phyloP scores from a whole-genome alignment of 768 basidiomycete species.

The Leccinum variicolor region DNA sequence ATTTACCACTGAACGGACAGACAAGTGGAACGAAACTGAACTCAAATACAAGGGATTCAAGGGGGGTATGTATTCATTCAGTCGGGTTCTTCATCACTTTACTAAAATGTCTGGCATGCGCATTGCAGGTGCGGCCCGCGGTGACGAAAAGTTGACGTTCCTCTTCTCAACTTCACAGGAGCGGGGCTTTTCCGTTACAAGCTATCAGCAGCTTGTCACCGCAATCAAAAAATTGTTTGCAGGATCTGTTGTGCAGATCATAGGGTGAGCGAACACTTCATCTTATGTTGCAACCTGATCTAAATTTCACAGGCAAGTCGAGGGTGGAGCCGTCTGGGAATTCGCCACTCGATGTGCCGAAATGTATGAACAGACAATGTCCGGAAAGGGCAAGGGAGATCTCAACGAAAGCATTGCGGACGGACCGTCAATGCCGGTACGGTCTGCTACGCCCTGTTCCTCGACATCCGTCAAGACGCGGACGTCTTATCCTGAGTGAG shows the following conservation, averaged over 20 bases:
- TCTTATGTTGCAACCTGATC: background rate
- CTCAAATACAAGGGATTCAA: conserved; percentile 18
- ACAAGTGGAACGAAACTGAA: conserved; percentile 8
- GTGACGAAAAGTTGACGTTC: conserved; percentile 11
- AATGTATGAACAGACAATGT: conserved; percentile 16
- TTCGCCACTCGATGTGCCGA: background rate
- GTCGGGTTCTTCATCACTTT: background rate
- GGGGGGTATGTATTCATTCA: conserved; percentile 20
- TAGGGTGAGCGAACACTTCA: conserved; percentile 13
- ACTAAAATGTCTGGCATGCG: background rate
- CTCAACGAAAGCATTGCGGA: background rate
- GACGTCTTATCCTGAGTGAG: conserved; percentile 8
- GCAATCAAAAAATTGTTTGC: conserved; percentile 5
- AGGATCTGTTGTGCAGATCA: background rate
- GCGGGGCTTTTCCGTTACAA: conserved; percentile 15
- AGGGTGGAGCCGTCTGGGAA: conserved; percentile 18
- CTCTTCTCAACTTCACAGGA: conserved; percentile 20
- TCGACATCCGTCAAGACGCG: conserved; percentile 15
- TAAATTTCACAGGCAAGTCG: conserved; percentile 4
- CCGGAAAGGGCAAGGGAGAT: conserved; percentile 1
- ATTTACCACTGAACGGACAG: conserved; percentile 7
- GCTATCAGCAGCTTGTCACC: conserved; percentile 20
- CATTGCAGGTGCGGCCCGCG: conserved; percentile 16
- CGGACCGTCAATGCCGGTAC: background rate
- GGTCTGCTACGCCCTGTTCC: conserved; percentile 19